Base-by-base conservation (phyloP, 163 green algal species). In the Chlamydomonas reinhardtii region DNA sequence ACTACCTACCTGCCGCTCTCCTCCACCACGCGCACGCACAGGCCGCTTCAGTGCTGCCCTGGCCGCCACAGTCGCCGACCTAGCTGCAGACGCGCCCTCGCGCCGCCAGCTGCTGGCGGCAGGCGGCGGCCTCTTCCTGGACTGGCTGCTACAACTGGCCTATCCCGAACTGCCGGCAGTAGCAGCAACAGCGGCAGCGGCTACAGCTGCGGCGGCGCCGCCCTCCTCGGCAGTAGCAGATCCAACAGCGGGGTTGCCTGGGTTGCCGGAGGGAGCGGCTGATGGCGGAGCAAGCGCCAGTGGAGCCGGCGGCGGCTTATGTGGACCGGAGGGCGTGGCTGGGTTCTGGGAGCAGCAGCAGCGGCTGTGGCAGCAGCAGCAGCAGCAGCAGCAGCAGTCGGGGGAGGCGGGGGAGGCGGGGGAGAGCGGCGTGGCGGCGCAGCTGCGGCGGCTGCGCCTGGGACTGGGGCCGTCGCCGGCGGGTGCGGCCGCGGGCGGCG, bases 91-190 rank as follows among this genome's bases (percentile, higher is more conserved):
- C n/a, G 54, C 82, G 22, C 75, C 83, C 43, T 68, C 39, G 59
- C 89, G 74, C 27, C 79, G 34, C 4, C 68, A 85, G n/a, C 79
- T 85, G 31, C 24, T 92, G 17, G 73, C 86, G 14, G 71, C 91
- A 2, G 86, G 89, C 19, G 87, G 83, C 54, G 61, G 75, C 65
- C 64, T 56, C 24, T 71, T 95, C 24, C 69, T 94, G 52, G 90
- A 94, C 32, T 93, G 90, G 78, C 86, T 95, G 52, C 82, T 95
- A 19, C 39, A 66, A 19, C 73, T 85, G n/a, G 90, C 90, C 14
- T 88, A 83, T 27, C 71, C 75, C 20, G 75, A 82, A 17, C 70
- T 73, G 12, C 74, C 43, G 9, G 79, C 87, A 54, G 32, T 78
- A 66, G 43, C 73, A 43, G 22, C 73, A 27, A 29, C 73, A 31